Conservation (phyloP, 139 green algal genomes). For the Asterochloris sp. region DNA sequence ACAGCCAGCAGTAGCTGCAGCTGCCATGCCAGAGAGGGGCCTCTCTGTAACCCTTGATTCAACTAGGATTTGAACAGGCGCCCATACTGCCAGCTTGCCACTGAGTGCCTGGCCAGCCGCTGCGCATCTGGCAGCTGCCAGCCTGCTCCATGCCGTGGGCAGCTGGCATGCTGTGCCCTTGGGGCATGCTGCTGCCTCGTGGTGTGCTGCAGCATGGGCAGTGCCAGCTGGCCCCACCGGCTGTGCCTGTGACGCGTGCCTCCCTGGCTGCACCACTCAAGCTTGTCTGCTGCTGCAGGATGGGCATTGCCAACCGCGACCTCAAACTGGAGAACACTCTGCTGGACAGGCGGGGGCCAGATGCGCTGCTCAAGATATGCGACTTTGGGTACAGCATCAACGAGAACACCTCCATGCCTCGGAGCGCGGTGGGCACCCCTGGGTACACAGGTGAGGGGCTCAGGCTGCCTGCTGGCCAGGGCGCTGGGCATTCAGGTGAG, state of each 20-base stretch:
- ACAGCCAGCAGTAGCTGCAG: too few relatives aligned
- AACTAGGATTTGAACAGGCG: too few relatives aligned
- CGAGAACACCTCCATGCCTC: slow-evolving; percentile 60
- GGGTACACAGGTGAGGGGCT: slow-evolving; percentile 45
- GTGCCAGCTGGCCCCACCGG: too few relatives aligned
- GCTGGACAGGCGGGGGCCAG: slow-evolving; percentile 39
- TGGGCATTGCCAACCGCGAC: slow-evolving; percentile 71
- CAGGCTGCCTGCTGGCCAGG: neutral
- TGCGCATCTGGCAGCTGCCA: neutral
- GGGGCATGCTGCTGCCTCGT: too few relatives aligned
- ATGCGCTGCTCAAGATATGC: slow-evolving; percentile 83
- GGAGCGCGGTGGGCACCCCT: slow-evolving; percentile 45
- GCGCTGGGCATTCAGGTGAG: slow-evolving; percentile 16
- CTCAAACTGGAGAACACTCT: slow-evolving; percentile 84
- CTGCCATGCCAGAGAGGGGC: too few relatives aligned
- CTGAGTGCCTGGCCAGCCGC: neutral
- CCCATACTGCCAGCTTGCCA: neutral
- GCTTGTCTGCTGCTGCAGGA: neutral
- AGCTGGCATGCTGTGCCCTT: neutral
- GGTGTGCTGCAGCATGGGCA: too few relatives aligned
- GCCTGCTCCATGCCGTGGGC: neutral
- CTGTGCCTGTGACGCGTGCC: too few relatives aligned
- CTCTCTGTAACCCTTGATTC: too few relatives aligned
- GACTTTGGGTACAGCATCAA: slow-evolving; percentile 89
- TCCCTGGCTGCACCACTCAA: neutral